Evolutionary conservation across 164 flowering plant genomes (phyloP), one percentile per base, ranked within the genome.

Genomic region (Macadamia integrifolia): DNA sequence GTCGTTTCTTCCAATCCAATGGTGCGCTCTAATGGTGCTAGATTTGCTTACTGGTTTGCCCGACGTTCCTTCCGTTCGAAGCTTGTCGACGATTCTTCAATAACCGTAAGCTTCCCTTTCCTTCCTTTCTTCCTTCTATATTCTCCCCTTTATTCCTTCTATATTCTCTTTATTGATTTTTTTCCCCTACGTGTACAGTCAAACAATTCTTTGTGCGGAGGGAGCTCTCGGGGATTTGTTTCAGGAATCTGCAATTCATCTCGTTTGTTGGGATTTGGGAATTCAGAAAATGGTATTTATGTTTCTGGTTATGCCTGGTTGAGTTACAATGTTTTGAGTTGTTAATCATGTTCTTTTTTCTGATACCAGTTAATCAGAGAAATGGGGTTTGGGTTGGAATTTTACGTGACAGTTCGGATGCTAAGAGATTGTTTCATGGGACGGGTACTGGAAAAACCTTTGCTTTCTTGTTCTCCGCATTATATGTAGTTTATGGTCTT

Each of bases 1-100:
- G 50, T 9, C 50, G 7, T 46, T 66, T 31, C 35, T 66, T 28
- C 30, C 61, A 28, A 58, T 6, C 72, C 69, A 72, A 88, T 88
- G 93, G 83, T 73, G 72, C 83, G 89, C 56, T 73, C 79, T 61
- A 75, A 79, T 60, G 89, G 89, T 71, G 80, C 77, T 49, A 75
- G 73, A 57, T 71, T 86, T 64, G 58, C 80, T 40, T 74, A 57
- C 67, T 80, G 67, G 69, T 55, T 80, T 62, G 73, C 77, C 40
- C 84, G 82, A 35, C 78, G 80, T 50, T 71, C 80, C 55, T 62
- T 77, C 35, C 18, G 70, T 29, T 65, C 75, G 28, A 56, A 61
- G 11, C 62, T 80, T 52, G 44, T 70, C 8, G 58, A 66, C 6
- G 40, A 67, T 50, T 70, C 76, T 30, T 13, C 62, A 6, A 70